Conservation (phyloP, 371 early-diverging fungal genomes). For the Capillidium heterosporum region DNA sequence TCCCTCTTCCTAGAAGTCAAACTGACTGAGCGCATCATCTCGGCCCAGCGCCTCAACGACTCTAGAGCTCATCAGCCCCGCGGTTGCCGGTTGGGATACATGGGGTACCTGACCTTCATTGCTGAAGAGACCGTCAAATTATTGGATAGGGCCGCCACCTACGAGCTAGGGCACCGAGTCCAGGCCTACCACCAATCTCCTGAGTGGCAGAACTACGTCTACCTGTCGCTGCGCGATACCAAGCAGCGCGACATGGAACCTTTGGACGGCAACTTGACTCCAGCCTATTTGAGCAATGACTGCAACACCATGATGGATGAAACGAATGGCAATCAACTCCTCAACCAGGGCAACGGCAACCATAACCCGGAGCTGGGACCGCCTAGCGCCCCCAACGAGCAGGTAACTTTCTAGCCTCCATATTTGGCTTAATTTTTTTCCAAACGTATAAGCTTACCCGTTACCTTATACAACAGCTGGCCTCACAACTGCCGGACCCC, state of each 20-base stretch:
- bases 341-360: slow-evolving; percentile 16
- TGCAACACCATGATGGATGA: slow-evolving; percentile 5
- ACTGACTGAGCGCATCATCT: slow-evolving; percentile 53
- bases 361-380: slow-evolving; percentile 24
- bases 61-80: slow-evolving; percentile 47
- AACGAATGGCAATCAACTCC: slow-evolving; percentile 13
- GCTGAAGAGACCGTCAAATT: slow-evolving; percentile 83
- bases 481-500: slow-evolving; percentile 36
- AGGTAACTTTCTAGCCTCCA: slow-evolving; percentile 9
- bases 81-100: slow-evolving; percentile 84
- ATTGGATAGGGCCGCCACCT: slow-evolving; percentile 40
- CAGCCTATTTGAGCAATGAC: neutral
- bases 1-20: slow-evolving; percentile 58
- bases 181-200: slow-evolving; percentile 19
- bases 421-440: neutral
- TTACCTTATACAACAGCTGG: slow-evolving; percentile 41
- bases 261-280: slow-evolving; percentile 47
- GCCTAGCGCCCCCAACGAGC: slow-evolving; percentile 29
- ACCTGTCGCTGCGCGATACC: slow-evolving; percentile 54
- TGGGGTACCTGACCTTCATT: slow-evolving; percentile 93
- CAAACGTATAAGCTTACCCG: slow-evolving; percentile 36
- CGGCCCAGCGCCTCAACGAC: slow-evolving; percentile 54
- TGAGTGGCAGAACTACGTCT: slow-evolving; percentile 75
- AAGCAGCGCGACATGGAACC: slow-evolving; percentile 72
- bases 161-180: slow-evolving; percentile 25